A percentile compares a stretch with the other conserved stretches of the same genome.
Evolutionary conservation across 345 rosid genomes (phyloP).

Genomic region (Syzygium jambos): DNA sequence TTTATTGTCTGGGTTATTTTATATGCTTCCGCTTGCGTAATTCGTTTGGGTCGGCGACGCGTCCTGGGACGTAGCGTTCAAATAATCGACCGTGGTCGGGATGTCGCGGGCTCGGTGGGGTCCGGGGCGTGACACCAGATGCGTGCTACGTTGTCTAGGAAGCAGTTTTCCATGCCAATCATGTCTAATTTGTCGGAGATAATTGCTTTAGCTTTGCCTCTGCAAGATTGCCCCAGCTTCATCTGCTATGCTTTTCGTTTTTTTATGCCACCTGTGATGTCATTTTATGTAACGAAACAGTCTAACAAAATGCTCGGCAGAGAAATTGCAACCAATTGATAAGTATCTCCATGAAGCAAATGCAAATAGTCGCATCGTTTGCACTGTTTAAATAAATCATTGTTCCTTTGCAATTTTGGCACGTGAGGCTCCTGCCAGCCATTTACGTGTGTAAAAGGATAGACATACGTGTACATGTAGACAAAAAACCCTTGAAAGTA

Average conservation of each 20-base stretch:
- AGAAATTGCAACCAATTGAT: neutral
- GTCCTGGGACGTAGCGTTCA: too few relatives aligned
- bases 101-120: too few relatives aligned
- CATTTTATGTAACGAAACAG: neutral
- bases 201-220: conserved; percentile 61
- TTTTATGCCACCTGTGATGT: conserved; percentile 71
- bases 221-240: conserved; percentile 76
- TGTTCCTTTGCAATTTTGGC: neutral
- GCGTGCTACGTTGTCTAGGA: neutral
- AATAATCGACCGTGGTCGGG: too few relatives aligned
- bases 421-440: neutral
- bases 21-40: too few relatives aligned
- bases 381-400: neutral
- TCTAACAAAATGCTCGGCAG: neutral
- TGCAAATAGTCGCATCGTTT: neutral
- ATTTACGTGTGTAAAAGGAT: neutral
- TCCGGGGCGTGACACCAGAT: too few relatives aligned
- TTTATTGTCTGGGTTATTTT: too few relatives aligned
- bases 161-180: neutral
- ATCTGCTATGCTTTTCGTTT: conserved; percentile 78
- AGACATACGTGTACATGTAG: neutral
- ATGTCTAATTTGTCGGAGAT: conserved; percentile 21
- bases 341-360: neutral
- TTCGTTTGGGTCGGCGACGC: too few relatives aligned
- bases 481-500: neutral